These are phyloP conservation scores for Ceratocystis huliohia DNA, from an alignment of 2,329 filamentous ascomycete species.

Conservation along the genomic window DNA sequence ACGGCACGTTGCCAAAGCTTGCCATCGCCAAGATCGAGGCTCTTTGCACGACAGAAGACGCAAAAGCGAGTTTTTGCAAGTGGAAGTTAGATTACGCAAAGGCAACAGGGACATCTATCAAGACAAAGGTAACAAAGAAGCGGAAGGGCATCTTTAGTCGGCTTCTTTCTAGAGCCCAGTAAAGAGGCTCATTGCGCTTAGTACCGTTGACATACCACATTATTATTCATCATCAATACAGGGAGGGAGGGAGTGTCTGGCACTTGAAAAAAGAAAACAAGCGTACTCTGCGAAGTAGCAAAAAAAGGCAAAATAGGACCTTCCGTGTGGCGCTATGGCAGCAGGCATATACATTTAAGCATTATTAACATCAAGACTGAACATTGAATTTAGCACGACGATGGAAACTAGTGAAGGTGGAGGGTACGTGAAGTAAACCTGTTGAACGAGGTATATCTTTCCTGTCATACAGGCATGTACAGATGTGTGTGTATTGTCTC, in stretches of 20 bases:
- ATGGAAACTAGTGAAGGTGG: not conserved
- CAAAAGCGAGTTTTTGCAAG: slow-evolving; percentile 14
- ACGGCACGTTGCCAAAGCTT: slow-evolving; percentile 14
- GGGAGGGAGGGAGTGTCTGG: not conserved
- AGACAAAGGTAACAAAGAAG: slow-evolving; percentile 16
- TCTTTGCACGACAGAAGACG: slow-evolving; percentile 19
- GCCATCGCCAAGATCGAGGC: slow-evolving; percentile 18
- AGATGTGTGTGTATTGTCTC: not conserved
- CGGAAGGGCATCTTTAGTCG: slow-evolving; percentile 15
- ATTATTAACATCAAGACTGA: not conserved
- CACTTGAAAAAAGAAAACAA: not conserved
- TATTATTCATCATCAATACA: not conserved
- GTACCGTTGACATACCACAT: not conserved
- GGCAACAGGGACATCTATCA: slow-evolving; percentile 17
- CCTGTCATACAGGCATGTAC: not conserved
- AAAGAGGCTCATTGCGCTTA: not conserved
- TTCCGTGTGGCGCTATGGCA: not conserved
- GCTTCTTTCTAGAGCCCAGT: slow-evolving; percentile 14
- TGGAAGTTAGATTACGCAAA: slow-evolving; percentile 15
- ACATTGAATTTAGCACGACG: not conserved
- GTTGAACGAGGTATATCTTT: not conserved
- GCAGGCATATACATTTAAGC: not conserved
- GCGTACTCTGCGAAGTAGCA: not conserved
- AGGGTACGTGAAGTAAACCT: not conserved
- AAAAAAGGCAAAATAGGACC: not conserved